These are phyloP conservation scores for Eremomyces bilateralis DNA, from an alignment of 495 filamentous ascomycete genomes.

Conservation along the genomic window DNA sequence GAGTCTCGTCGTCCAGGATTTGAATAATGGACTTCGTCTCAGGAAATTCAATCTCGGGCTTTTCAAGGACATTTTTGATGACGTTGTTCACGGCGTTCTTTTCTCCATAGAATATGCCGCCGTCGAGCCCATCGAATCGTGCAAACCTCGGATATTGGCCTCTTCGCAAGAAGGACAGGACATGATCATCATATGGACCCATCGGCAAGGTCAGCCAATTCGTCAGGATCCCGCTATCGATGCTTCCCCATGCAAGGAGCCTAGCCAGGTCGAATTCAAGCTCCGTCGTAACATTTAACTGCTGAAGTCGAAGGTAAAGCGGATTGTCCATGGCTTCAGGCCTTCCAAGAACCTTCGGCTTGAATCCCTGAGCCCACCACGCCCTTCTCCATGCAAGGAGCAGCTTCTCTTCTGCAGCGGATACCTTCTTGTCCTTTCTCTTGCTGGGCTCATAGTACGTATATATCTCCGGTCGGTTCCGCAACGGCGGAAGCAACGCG, in stretches of 20 bases:
- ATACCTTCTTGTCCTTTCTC: conserved; percentile 34
- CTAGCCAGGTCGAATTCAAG: conserved; percentile 54
- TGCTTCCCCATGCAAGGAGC: conserved; percentile 86
- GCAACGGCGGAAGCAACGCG: conserved; percentile 67
- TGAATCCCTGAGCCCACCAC: conserved; percentile 88
- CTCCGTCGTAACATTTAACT: conserved; percentile 26
- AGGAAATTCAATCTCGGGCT: conserved; percentile 22
- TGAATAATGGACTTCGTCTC: conserved; percentile 34
- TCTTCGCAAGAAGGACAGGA: conserved; percentile 48
- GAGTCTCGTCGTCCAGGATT: conserved; percentile 31
- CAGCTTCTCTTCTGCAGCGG: conserved; percentile 53
- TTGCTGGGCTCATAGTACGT: conserved; percentile 56
- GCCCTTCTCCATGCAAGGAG: conserved; percentile 76
- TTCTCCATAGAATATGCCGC: conserved; percentile 52
- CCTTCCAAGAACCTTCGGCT: conserved; percentile 55
- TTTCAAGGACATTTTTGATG: conserved; percentile 38
- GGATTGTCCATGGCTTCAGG: conserved; percentile 75
- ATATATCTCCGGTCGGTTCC: conserved; percentile 56
- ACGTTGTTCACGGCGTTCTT: conserved; percentile 33
- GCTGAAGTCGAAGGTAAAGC: conserved; percentile 47
- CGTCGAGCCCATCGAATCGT: conserved; percentile 49
- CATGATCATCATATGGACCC: conserved; percentile 50
- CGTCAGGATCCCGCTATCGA: conserved; percentile 68
- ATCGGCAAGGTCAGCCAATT: conserved; percentile 71
- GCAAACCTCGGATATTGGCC: conserved; percentile 52